phyloP scores from a whole-genome alignment of 352 stramenopile genomes.

The Globisporangium perplexum region DNA sequence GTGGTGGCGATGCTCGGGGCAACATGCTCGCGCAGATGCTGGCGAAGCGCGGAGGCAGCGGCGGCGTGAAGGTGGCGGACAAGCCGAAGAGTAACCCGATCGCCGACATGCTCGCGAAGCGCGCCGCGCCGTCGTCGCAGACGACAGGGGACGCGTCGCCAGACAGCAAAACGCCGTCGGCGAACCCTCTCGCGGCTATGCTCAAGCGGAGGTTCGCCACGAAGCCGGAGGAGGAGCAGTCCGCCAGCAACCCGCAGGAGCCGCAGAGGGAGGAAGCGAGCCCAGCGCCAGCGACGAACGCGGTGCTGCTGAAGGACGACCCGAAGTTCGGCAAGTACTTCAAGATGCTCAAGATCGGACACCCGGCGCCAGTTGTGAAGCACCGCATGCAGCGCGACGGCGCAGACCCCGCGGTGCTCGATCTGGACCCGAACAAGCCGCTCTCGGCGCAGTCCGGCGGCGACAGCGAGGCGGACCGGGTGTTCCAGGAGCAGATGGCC shows the following conservation, averaged over 20 bases:
- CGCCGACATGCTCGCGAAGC: conserved; percentile 11
- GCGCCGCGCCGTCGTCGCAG: not conserved
- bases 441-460: conserved; percentile 19
- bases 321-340: conserved; percentile 75
- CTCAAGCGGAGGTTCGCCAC: conserved; percentile 3
- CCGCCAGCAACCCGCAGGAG: conserved; percentile 3
- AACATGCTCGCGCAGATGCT: conserved; percentile 42
- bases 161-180: not conserved
- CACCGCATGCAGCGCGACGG: conserved; percentile 73
- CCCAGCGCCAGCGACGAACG: conserved; percentile 13
- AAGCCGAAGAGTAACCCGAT: conserved; percentile 13
- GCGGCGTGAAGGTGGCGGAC: not conserved
- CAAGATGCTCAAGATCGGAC: conserved; percentile 77
- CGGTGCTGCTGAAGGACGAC: conserved; percentile 51
- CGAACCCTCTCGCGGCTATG: conserved; percentile 13
- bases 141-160: not conserved
- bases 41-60: conserved; percentile 16
- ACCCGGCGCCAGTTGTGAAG: conserved; percentile 56
- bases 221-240: conserved; percentile 1
- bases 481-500: conserved; percentile 46
- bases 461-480: conserved; percentile 32
- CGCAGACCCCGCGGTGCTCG: conserved; percentile 53
- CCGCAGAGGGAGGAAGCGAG: not conserved
- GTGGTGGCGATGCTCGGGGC: conserved; percentile 14
- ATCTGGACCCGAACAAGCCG: conserved; percentile 57